These are phyloP conservation scores for Dentipellis sp. DNA, from an alignment of 768 basidiomycete genomes.

Conservation along the genomic window DNA sequence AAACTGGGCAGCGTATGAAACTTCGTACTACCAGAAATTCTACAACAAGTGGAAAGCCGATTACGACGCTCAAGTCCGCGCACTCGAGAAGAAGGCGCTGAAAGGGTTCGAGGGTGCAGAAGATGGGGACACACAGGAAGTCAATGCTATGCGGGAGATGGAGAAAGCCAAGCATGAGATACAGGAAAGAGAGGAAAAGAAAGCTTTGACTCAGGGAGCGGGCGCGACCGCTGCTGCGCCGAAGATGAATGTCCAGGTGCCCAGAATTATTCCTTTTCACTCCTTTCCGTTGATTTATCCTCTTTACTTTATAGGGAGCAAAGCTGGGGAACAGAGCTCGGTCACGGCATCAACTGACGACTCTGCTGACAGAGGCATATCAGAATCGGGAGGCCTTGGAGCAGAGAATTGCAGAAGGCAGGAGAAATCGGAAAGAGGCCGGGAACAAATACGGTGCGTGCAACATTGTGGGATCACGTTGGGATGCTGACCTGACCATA, in stretches of 20 bases:
- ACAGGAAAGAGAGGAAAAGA: slow-evolving; percentile 67
- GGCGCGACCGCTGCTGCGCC: slow-evolving; percentile 49
- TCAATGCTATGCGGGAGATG: slow-evolving; percentile 69
- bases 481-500: background rate
- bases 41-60: slow-evolving; percentile 66
- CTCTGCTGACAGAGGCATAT: slow-evolving; percentile 76
- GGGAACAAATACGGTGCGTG: slow-evolving; percentile 82
- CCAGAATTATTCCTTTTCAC: slow-evolving; percentile 15
- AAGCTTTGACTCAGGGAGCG: slow-evolving; percentile 60
- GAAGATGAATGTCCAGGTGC: slow-evolving; percentile 75
- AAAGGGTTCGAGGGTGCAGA: slow-evolving; percentile 68
- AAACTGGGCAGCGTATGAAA: slow-evolving; percentile 67
- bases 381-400: slow-evolving; percentile 76
- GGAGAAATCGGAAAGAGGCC: slow-evolving; percentile 79
- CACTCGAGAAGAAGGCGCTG: slow-evolving; percentile 55
- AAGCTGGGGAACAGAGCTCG: slow-evolving; percentile 63
- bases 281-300: background rate
- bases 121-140: slow-evolving; percentile 40
- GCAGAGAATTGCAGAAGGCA: slow-evolving; percentile 75
- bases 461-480: background rate
- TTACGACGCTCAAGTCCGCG: slow-evolving; percentile 62
- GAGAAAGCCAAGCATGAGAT: slow-evolving; percentile 68
- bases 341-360: slow-evolving; percentile 70
- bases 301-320: slow-evolving; percentile 39
- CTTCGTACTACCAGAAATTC: slow-evolving; percentile 57